Conservation (phyloP, 2,329 filamentous ascomycete genomes). For the Trichoderma atroviride region DNA sequence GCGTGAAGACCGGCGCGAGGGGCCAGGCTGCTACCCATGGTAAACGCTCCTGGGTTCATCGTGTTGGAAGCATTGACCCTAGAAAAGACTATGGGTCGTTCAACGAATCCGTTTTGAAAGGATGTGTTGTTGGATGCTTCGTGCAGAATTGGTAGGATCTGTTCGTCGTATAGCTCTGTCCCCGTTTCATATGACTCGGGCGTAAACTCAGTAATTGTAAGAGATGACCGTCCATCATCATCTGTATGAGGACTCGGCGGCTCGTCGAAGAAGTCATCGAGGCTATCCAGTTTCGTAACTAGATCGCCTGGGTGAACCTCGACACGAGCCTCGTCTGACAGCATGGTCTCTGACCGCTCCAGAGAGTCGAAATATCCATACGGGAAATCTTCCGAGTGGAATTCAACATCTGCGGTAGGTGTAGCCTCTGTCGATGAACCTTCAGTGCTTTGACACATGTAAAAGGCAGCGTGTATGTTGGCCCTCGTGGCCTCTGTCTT, state of each 20-base stretch:
- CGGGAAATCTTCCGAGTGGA: slow-evolving; percentile 85
- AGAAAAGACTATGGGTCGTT: slow-evolving; percentile 64
- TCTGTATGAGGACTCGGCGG: slow-evolving; percentile 59
- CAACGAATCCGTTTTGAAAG: slow-evolving; percentile 87
- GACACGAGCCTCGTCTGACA: slow-evolving; percentile 77
- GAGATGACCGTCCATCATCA: slow-evolving; percentile 63
- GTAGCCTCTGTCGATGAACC: slow-evolving; percentile 61
- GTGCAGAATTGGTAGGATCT: slow-evolving; percentile 86
- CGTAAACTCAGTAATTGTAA: slow-evolving; percentile 66
- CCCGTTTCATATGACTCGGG: slow-evolving; percentile 66
- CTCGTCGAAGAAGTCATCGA: slow-evolving; percentile 83
- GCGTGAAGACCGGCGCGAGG: slow-evolving; percentile 73
- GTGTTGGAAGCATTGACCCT: slow-evolving; percentile 63
- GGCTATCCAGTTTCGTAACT: slow-evolving; percentile 74
- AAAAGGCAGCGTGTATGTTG: slow-evolving; percentile 96
- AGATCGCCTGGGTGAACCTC: slow-evolving; percentile 75
- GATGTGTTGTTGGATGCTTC: slow-evolving; percentile 79
- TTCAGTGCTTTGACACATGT: slow-evolving; percentile 78
- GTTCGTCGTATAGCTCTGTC: slow-evolving; percentile 87
- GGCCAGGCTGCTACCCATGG: slow-evolving; percentile 44
- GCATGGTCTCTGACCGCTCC: slow-evolving; percentile 86
- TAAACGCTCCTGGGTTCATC: slow-evolving; percentile 65
- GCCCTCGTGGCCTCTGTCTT: slow-evolving; percentile 84
- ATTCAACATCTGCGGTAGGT: slow-evolving; percentile 85
- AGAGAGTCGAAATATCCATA: slow-evolving; percentile 74